A percentile compares a stretch with the other conserved stretches of the same genome.
Conservation (phyloP, 2,329 filamentous ascomycete species). For the Trichoderma oligosporum region DNA sequence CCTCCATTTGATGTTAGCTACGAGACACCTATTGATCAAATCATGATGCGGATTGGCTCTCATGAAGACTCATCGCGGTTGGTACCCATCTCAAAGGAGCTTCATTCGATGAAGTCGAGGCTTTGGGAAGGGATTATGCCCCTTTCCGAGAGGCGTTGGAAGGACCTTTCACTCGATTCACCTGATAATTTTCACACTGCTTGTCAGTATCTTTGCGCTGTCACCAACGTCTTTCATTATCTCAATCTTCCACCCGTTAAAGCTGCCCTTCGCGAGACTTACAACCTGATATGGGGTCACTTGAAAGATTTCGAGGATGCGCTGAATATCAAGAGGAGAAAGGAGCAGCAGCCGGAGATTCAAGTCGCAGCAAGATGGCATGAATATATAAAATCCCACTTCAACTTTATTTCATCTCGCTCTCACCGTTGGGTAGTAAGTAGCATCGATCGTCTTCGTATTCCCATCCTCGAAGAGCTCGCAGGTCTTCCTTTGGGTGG, state of each 20-base stretch:
- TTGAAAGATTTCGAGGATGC: conserved; percentile 27
- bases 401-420: conserved; percentile 21
- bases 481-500: not conserved
- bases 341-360: conserved; percentile 7
- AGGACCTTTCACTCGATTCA: conserved; percentile 24
- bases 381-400: conserved; percentile 27
- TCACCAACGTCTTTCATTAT: conserved; percentile 29
- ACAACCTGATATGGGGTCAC: conserved; percentile 28
- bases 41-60: conserved; percentile 24
- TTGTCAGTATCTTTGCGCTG: conserved; percentile 25
- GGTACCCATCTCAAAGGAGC: conserved; percentile 26
- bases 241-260: conserved; percentile 25
- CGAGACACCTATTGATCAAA: conserved; percentile 8
- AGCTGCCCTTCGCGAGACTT: conserved; percentile 25
- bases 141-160: conserved; percentile 29
- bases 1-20: conserved; percentile 21
- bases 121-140: conserved; percentile 30
- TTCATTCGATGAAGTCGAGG: conserved; percentile 31
- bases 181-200: conserved; percentile 25
- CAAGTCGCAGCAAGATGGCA: conserved; percentile 27
- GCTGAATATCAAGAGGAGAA: conserved; percentile 23
- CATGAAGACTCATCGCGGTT: conserved; percentile 23
- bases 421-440: conserved; percentile 29
- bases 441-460: conserved; percentile 25
- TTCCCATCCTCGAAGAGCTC: conserved; percentile 19